Base-by-base conservation (phyloP, 78 protist species). In the Pirum gemmata region DNA sequence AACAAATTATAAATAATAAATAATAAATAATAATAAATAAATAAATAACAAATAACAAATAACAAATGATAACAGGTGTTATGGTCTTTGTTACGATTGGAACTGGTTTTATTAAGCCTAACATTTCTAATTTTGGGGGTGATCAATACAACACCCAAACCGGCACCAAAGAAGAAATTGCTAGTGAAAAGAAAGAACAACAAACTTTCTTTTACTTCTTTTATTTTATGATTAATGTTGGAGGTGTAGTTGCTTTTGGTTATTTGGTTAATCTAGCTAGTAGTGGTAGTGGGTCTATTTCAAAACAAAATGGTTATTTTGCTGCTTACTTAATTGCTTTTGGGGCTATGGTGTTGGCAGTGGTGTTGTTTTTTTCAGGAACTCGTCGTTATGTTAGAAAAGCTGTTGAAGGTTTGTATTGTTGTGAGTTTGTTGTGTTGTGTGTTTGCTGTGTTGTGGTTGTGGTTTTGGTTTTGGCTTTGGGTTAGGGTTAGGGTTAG, bases 61-160 rank as follows among this genome's bases (percentile, higher is more conserved):
- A n/a, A n/a, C n/a, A n/a, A n/a, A n/a, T n/a, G n/a, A n/a, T n/a
- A n/a, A n/a, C n/a, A n/a, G n/a, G n/a, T n/a, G n/a, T n/a, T n/a
- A n/a, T n/a, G n/a, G n/a, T n/a, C n/a, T 33, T 84, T 0, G 38
- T 84, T 84, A 78, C 76, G 18, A 25, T 84, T 2, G 87, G 87
- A 13, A 84, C 87, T 51, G 87, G 87, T 21, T 76, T 76, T 18
- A 84, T 84, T 27, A 84, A 84, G 87, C 31, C 87, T 0, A 84
- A 84, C 73, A 61, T 84, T 40, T 36, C 27, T 38, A 41, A 26
- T 29, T 51, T 84, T 21, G 87, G 78, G 21, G 87, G 51, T 26
- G 87, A 84, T 33, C 87, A 84, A 78, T 61, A 34, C 0, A 41
- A 84, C 27, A n/a, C n/a, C n/a, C n/a, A n/a, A n/a, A n/a, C n/a